phyloP scores from a whole-genome alignment of 768 basidiomycete species.

The Tulasnella sp. region DNA sequence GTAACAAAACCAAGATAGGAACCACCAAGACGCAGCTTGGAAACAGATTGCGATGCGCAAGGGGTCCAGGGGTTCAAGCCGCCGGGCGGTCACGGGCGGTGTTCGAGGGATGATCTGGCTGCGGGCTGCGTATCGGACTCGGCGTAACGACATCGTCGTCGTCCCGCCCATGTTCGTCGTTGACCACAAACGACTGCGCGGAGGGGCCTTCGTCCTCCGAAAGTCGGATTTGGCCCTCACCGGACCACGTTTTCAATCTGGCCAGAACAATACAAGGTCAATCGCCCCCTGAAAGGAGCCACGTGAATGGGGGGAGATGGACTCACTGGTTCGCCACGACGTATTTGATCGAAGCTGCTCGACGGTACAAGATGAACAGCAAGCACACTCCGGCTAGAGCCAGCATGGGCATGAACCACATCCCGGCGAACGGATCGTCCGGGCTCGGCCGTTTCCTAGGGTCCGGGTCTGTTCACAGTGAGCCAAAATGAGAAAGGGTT shows the following conservation, averaged over 20 bases:
- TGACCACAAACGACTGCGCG: slow-evolving; percentile 19
- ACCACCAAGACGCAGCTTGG: background rate
- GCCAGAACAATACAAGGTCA: background rate
- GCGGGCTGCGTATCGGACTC: background rate
- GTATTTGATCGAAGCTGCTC: slow-evolving; percentile 22
- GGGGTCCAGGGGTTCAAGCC: background rate
- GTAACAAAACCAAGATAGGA: background rate
- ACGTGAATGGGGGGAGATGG: background rate
- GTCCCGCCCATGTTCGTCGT: slow-evolving; percentile 3
- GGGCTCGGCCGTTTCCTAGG: slow-evolving; percentile 13
- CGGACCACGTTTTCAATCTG: slow-evolving; percentile 10
- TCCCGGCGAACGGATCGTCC: slow-evolving; percentile 11
- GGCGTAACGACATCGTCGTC: slow-evolving; percentile 13
- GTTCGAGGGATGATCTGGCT: background rate
- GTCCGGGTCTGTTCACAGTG: background rate
- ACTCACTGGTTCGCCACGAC: slow-evolving; percentile 12
- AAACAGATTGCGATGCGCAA: background rate
- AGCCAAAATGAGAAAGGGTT: background rate
- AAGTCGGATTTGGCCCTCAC: slow-evolving; percentile 12
- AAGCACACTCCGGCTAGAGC: slow-evolving; percentile 1
- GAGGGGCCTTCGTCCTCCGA: slow-evolving; percentile 13
- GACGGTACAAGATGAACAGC: slow-evolving; percentile 24
- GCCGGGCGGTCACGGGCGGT: background rate
- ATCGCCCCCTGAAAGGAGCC: too few species aligned
- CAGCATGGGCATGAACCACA: slow-evolving; percentile 2